These are phyloP conservation scores for Trametes cingulata DNA, from an alignment of 768 basidiomycete species.

Conservation along the genomic window DNA sequence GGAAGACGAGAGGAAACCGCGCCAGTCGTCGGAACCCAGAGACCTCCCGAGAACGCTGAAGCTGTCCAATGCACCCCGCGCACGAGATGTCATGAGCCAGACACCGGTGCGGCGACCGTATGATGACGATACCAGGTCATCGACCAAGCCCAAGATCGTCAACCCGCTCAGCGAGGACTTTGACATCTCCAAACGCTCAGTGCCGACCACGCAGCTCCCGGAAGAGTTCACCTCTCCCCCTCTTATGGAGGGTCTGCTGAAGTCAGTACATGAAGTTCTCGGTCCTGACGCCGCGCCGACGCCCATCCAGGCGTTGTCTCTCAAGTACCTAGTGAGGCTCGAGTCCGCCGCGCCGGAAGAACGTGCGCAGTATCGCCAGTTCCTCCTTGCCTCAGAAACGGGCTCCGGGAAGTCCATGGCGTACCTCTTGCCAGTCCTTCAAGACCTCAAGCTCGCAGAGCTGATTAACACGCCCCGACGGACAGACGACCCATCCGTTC, in stretches of 20 bases:
- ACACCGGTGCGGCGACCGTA: neutral
- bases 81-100: neutral
- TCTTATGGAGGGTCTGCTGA: slow-evolving; percentile 62
- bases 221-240: slow-evolving; percentile 64
- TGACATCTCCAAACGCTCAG: slow-evolving; percentile 33
- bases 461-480: slow-evolving; percentile 19
- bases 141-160: slow-evolving; percentile 12
- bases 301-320: slow-evolving; percentile 73
- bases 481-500: neutral
- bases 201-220: slow-evolving; percentile 35
- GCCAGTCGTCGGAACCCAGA: neutral
- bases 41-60: neutral
- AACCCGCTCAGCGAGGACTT: slow-evolving; percentile 40
- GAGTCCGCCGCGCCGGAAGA: slow-evolving; percentile 25
- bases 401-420: slow-evolving; percentile 93
- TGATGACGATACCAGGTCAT: neutral
- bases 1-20: neutral
- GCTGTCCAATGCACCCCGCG: neutral
- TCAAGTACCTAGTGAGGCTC: slow-evolving; percentile 59
- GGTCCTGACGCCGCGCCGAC: slow-evolving; percentile 63
- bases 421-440: slow-evolving; percentile 82
- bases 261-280: slow-evolving; percentile 56
- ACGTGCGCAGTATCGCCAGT: slow-evolving; percentile 45
- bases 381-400: slow-evolving; percentile 83
- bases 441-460: slow-evolving; percentile 73